phyloP scores from a whole-genome alignment of 352 stramenopile genomes.

The Thraustochytrium sp. region DNA sequence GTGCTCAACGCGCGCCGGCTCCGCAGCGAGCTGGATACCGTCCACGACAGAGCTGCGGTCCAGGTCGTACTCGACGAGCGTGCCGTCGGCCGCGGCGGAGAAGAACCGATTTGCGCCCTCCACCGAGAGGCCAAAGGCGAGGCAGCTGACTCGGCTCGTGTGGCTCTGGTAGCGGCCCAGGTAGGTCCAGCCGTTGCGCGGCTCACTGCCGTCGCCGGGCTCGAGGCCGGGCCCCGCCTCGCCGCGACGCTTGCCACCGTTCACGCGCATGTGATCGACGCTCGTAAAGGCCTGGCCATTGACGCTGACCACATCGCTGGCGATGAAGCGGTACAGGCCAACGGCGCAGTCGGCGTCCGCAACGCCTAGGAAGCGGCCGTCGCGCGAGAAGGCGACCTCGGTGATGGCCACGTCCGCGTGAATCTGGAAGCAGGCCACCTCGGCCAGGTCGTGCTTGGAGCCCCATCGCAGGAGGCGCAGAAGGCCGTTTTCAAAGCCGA shows the following conservation, averaged over 20 bases:
- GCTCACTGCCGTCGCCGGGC: slow-evolving; percentile 31
- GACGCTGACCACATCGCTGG: neutral
- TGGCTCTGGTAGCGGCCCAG: slow-evolving; percentile 69
- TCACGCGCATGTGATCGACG: slow-evolving; percentile 24
- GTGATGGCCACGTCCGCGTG: slow-evolving; percentile 46
- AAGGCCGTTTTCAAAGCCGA: slow-evolving; percentile 73
- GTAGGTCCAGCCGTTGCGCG: slow-evolving; percentile 64
- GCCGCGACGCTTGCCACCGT: neutral
- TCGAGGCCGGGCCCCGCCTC: slow-evolving; percentile 32
- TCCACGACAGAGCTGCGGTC: slow-evolving; percentile 68
- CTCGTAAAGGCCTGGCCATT: slow-evolving; percentile 11
- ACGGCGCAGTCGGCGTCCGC: slow-evolving; percentile 67
- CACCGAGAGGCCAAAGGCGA: slow-evolving; percentile 74
- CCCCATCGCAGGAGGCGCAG: slow-evolving; percentile 61
- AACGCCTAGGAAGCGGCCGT: slow-evolving; percentile 67
- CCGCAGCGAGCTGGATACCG: slow-evolving; percentile 69
- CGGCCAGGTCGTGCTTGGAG: neutral
- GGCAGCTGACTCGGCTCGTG: slow-evolving; percentile 68
- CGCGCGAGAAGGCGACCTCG: slow-evolving; percentile 64
- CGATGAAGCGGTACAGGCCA: slow-evolving; percentile 46
- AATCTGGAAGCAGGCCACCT: slow-evolving; percentile 38
- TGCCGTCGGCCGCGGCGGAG: slow-evolving; percentile 73
- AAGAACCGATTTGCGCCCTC: slow-evolving; percentile 68
- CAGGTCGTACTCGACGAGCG: slow-evolving; percentile 79
- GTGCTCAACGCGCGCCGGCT: slow-evolving; percentile 71